Percentiles rank a stretch among this genome's conserved stretches.
Evolutionary conservation across 352 stramenopile species (phyloP).

Genomic region (Globisporangium acanthophoron): DNA sequence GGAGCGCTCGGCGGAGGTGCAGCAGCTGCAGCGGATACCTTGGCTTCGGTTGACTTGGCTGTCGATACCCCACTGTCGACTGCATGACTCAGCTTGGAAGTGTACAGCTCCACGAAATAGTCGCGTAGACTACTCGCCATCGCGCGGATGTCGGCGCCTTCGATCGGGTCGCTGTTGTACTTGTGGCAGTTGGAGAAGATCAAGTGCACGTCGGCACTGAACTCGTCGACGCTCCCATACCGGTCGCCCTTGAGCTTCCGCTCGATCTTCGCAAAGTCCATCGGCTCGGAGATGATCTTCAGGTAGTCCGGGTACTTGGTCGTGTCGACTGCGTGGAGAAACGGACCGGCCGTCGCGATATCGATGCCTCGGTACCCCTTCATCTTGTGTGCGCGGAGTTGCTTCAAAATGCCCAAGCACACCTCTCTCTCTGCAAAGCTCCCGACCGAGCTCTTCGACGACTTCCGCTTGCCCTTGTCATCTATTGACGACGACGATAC

Average conservation of each 20-base stretch:
- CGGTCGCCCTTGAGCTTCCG: slow-evolving; percentile 82
- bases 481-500: slow-evolving; percentile 6
- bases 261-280: slow-evolving; percentile 88
- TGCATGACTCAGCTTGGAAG: slow-evolving; percentile 45
- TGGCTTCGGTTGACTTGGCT: slow-evolving; percentile 4
- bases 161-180: slow-evolving; percentile 84
- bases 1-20: neutral
- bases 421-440: slow-evolving; percentile 58
- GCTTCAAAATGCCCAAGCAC: slow-evolving; percentile 66
- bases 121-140: slow-evolving; percentile 80
- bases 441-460: slow-evolving; percentile 13
- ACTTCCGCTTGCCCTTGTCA: slow-evolving; percentile 31
- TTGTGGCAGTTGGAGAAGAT: slow-evolving; percentile 89
- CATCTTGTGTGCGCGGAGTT: slow-evolving; percentile 80
- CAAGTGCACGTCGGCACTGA: slow-evolving; percentile 80
- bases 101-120: slow-evolving; percentile 77
- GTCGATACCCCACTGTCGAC: slow-evolving; percentile 8
- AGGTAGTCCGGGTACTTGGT: slow-evolving; percentile 84
- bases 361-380: slow-evolving; percentile 78
- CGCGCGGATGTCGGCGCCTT: slow-evolving; percentile 81
- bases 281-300: slow-evolving; percentile 71
- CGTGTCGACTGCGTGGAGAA: slow-evolving; percentile 81
- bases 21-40: neutral
- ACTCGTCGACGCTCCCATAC: slow-evolving; percentile 71
- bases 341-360: slow-evolving; percentile 72